Evolutionary conservation across 2,329 filamentous ascomycete genomes (phyloP).

Genomic region (Nemania serpens): DNA sequence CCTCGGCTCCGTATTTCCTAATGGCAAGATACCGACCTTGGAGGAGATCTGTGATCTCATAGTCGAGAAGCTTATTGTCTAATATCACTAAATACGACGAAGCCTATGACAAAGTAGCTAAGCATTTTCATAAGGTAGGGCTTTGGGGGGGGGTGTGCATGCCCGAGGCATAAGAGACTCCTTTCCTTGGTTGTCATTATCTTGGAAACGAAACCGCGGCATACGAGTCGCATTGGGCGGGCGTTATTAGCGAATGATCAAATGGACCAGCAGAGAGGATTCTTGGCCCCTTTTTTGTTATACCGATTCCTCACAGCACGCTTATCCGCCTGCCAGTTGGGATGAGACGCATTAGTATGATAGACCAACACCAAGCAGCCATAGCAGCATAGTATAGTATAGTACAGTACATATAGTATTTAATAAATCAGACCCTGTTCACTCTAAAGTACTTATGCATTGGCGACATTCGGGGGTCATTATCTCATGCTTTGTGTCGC

Average conservation of each 20-base stretch:
- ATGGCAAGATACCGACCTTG: constrained; percentile 34
- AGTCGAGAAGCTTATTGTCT: constrained; percentile 39
- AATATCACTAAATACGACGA: constrained; percentile 16
- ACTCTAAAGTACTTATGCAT: too few species aligned
- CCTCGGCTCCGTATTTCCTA: constrained; percentile 25
- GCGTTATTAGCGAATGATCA: constrained; percentile 18
- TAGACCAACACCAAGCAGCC: neutral
- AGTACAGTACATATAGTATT: too few species aligned
- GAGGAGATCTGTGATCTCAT: constrained; percentile 41
- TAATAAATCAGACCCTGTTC: too few species aligned
- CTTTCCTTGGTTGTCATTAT: neutral
- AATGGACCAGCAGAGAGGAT: neutral
- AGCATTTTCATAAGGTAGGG: constrained; percentile 8
- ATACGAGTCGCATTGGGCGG: constrained; percentile 18
- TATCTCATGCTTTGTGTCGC: too few species aligned
- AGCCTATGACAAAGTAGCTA: neutral
- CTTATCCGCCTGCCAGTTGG: neutral
- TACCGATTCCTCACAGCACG: neutral
- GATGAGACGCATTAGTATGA: neutral
- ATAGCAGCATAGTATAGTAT: neutral
- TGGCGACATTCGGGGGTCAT: too few species aligned
- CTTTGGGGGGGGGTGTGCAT: neutral
- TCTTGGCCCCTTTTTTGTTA: constrained; percentile 2
- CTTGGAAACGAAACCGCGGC: neutral
- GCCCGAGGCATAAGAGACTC: neutral